Evolutionary conservation across 2,329 filamentous ascomycete species (phyloP).

Genomic region (Fusarium avenaceum): DNA sequence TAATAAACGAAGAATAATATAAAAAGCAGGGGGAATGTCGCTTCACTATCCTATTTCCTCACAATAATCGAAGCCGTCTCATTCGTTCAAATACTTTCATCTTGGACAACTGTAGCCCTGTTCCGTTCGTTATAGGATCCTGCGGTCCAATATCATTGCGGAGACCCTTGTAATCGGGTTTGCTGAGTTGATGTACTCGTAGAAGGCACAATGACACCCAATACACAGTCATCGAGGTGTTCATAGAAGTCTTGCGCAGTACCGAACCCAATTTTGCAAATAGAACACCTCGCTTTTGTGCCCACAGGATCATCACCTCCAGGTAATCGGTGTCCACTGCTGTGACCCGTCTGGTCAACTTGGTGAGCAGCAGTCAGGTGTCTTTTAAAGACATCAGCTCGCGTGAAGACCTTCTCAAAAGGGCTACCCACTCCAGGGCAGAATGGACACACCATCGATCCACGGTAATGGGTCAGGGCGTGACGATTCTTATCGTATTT

Average conservation of each 20-base stretch:
- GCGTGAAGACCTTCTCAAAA: constrained; percentile 94
- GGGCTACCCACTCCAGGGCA: constrained; percentile 89
- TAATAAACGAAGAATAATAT: constrained; percentile 18
- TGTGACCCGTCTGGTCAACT: constrained; percentile 93
- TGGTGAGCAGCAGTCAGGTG: constrained; percentile 93
- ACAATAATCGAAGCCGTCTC: constrained; percentile 24
- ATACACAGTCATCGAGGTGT: constrained; percentile 81
- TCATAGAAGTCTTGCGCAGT: constrained; percentile 98
- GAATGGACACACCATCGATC: constrained; percentile 97
- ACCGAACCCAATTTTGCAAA: constrained; percentile 82
- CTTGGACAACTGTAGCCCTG: background rate
- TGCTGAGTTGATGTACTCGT: constrained; percentile 25
- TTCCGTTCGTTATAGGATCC: constrained; percentile 1
- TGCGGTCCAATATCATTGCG: constrained; percentile 7
- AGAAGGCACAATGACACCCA: constrained; percentile 68
- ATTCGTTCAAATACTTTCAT: constrained; percentile 19
- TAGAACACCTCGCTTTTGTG: constrained; percentile 88
- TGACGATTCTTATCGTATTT: constrained; percentile 99
- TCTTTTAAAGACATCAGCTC: constrained; percentile 96
- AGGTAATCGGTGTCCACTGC: constrained; percentile 71
- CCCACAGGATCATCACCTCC: constrained; percentile 40
- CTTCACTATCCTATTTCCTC: constrained; percentile 18
- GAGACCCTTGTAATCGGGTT: constrained; percentile 27
- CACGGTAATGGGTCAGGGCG: constrained; percentile 96
- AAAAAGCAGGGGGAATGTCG: constrained; percentile 3